Evolutionary conservation across 208 protist genomes (phyloP).

Genomic region (Crithidia bombi): DNA sequence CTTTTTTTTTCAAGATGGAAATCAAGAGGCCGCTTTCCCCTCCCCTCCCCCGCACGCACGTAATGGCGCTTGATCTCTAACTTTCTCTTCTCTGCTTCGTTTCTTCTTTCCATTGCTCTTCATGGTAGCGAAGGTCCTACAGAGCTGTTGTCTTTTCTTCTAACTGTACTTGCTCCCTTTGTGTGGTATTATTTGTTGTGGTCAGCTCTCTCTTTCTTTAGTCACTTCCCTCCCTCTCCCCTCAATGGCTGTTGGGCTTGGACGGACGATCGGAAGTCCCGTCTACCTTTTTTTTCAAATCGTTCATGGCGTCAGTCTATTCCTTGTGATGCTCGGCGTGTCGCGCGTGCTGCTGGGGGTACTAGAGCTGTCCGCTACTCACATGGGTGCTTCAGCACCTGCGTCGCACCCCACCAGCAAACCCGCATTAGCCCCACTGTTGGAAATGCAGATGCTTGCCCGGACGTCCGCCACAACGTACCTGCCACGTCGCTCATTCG

Average conservation of each 20-base stretch:
- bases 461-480: not conserved
- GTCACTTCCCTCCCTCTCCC: not conserved
- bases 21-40: too few relatives aligned
- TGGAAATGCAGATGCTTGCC: not conserved
- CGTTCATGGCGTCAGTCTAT: conserved; percentile 57
- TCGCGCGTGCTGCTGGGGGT: conserved; percentile 49
- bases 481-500: too few relatives aligned
- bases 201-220: too few relatives aligned
- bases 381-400: not conserved
- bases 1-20: too few relatives aligned
- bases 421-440: not conserved
- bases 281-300: conserved; percentile 71
- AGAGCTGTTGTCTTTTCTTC: too few relatives aligned
- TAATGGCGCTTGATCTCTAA: too few relatives aligned
- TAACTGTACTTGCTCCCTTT: too few relatives aligned
- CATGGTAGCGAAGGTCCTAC: too few relatives aligned
- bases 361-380: conserved; percentile 23
- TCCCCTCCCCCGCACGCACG: too few relatives aligned
- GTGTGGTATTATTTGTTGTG: too few relatives aligned
- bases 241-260: conserved; percentile 68
- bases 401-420: not conserved
- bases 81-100: too few relatives aligned
- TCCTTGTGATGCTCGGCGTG: conserved; percentile 57
- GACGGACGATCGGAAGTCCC: conserved; percentile 59
- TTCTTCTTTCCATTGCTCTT: too few relatives aligned